phyloP scores from a whole-genome alignment of 805 yeast species.

The Saccharomycopsis fodiens region DNA sequence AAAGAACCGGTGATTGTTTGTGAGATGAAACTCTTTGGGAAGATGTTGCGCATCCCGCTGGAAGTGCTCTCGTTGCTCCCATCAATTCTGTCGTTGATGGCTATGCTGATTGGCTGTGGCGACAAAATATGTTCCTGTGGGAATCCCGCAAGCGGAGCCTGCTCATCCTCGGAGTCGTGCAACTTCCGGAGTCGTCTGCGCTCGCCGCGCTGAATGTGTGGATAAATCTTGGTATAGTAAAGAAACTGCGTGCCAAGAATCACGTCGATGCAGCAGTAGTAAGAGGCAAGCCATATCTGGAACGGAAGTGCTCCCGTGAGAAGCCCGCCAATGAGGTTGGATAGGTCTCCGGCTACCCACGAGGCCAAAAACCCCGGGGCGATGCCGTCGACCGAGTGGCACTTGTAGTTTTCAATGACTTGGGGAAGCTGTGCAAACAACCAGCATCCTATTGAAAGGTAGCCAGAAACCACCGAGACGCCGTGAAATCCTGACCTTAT shows the following conservation, averaged over 20 bases:
- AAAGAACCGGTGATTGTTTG: conserved; percentile 20
- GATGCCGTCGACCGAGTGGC: conserved; percentile 30
- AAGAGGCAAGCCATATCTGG: conserved; percentile 64
- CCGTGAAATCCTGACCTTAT: not conserved
- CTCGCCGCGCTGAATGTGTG: conserved; percentile 21
- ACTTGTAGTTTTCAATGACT: conserved; percentile 28
- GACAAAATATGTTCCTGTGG: conserved; percentile 18
- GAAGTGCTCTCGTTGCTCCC: not conserved
- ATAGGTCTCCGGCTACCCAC: conserved; percentile 31
- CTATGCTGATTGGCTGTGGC: conserved; percentile 5
- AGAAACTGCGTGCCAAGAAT: conserved; percentile 63
- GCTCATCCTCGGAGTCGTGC: conserved; percentile 18
- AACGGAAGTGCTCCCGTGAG: conserved; percentile 72
- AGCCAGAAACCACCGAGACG: conserved; percentile 25
- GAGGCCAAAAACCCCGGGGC: conserved; percentile 28
- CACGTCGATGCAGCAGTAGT: conserved; percentile 67
- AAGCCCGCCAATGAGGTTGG: conserved; percentile 58
- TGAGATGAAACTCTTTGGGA: conserved; percentile 10
- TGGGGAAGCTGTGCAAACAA: conserved; percentile 33
- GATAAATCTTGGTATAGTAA: conserved; percentile 48
- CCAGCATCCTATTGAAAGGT: conserved; percentile 30
- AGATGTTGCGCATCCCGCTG: not conserved
- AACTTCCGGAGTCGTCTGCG: conserved; percentile 3
- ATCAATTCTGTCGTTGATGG: not conserved
- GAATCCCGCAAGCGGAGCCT: conserved; percentile 1